phyloP scores from a whole-genome alignment of 371 early-diverging fungal genomes.

The Mucor piriformis region DNA sequence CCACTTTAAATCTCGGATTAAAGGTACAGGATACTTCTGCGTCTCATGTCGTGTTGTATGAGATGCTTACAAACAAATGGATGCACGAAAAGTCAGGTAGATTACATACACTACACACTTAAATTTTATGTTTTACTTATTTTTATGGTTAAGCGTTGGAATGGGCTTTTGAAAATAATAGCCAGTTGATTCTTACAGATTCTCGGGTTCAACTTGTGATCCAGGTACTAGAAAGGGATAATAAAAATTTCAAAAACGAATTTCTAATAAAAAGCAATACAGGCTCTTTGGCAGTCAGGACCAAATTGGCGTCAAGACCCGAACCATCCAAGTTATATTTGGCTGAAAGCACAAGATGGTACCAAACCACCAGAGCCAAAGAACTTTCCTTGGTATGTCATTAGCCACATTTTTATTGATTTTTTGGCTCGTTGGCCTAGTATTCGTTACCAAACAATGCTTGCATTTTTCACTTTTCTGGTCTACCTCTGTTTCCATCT shows the following conservation, averaged over 20 bases:
- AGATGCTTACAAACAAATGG: constrained; percentile 40
- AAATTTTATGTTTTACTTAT: neutral
- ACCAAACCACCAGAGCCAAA: constrained; percentile 1
- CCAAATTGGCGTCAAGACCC: constrained; percentile 35
- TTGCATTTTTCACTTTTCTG: constrained; percentile 26
- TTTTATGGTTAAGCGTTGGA: constrained; percentile 29
- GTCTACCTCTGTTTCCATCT: constrained; percentile 42
- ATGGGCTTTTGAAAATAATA: constrained; percentile 44
- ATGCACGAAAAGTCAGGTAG: constrained; percentile 38
- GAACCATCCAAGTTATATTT: constrained; percentile 34
- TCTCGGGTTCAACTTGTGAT: constrained; percentile 31
- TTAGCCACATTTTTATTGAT: constrained; percentile 6
- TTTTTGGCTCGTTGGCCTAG: constrained; percentile 44
- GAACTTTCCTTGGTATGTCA: constrained; percentile 15
- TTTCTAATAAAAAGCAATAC: neutral
- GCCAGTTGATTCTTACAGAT: constrained; percentile 38
- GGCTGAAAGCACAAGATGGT: constrained; percentile 6
- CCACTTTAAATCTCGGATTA: constrained; percentile 36
- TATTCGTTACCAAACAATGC: constrained; percentile 38
- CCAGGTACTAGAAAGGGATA: constrained; percentile 22
- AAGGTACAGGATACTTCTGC: constrained; percentile 22
- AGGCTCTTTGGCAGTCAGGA: constrained; percentile 35
- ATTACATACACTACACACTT: neutral
- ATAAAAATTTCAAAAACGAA: constrained; percentile 2
- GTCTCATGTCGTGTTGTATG: constrained; percentile 25